Evolutionary conservation across 345 rosid species (phyloP), one percentile per base, ranked within the genome.

Genomic region (Citrus reticulata): DNA sequence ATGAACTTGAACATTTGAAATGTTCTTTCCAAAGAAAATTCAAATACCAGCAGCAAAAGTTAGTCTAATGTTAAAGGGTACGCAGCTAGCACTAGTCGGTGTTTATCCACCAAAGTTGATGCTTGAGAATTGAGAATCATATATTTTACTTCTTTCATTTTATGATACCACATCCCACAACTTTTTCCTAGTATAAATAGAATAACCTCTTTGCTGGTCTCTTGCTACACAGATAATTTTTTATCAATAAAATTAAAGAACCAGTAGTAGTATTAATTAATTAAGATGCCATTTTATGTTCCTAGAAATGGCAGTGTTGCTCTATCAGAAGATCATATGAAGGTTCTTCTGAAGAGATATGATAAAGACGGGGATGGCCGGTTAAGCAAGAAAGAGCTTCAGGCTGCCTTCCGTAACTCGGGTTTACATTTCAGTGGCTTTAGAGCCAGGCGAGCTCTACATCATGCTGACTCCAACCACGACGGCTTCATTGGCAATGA

Each of bases 301-400:
- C 24, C 39, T 1, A 24, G 57, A 40, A 70, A 8, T 17, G 39
- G 27, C 11, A 9, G 20, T 22, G 0, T 20, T 22, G 1, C 13
- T 34, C 34, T 74, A 7, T n/a, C 77, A 16, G 61, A 75, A 40
- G 78, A 40, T 2, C 40, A 62, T 3, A 17, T 75, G 9, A 75
- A 42, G 60, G 78, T 20, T 25, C 37, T 75, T 27, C 19, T 75
- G 0, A 75, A 42, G 29, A 24, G 78, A 24, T 63, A 19, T 35
- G 70, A 62, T 16, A 30, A 24, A 2, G 54, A 75, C 9, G 70
- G 70, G 54, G 78, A 64, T 46, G 78, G 78, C 40, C 61, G 71
- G 27, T 9, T 75, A 25, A 40, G 70, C 58, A 75, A n/a, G 70
- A 17, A 63, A 49, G 70, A 75, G 60, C 27, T 75, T 65, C 9